Base-by-base conservation (phyloP, 2,329 filamentous ascomycete species). In the Penicillium sp. region DNA sequence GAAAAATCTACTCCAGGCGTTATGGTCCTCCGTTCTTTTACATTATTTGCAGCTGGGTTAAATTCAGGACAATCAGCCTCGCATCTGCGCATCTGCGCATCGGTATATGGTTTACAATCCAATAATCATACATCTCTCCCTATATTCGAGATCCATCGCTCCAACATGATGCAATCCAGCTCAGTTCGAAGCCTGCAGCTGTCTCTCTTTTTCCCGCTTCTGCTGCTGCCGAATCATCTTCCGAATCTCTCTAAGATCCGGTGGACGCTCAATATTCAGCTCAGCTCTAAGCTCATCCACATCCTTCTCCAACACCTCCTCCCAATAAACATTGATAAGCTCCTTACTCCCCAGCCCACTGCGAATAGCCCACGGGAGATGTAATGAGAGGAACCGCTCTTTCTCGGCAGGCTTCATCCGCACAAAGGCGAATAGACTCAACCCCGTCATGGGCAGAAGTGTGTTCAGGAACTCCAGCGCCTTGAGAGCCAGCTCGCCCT, bases 401-500 rank as follows among this genome's bases (percentile, higher is more conserved):
- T 84, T 78, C 67, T 89, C 86, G 14, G 78, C 80, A 31, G 80
- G 79, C 71, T 89, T 89, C 69, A 90, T 71, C 35, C 83, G 80
- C 35, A 85, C 73, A 13, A 85, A 79, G 2, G 92, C 91, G 56
- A 92, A 85, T 50, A 95, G 81, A 69, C 89, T 91, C 61, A 99
- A 74, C 0, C 90, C 94, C 9, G 94, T 96, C 94, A 99, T 99
- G 0, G 94, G 94, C 53, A 99, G 78, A 34, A 95, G 76, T 1
- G 92, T 97, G 71, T 97, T 99, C 26, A 92, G 86, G 72, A 96
- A 99, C 78, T 99, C 94, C 65, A 99, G 96, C 0, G 92, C 92
- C 77, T 99, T 99, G 64, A 99, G 82, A n/a, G 93, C 94, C 13
- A 99, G 84, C 79, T 99, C 94, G 26, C 94, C 94, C 78, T 99